These are phyloP conservation scores for Pythium inflatum DNA, from an alignment of 352 stramenopile species.

Conservation along the genomic window DNA sequence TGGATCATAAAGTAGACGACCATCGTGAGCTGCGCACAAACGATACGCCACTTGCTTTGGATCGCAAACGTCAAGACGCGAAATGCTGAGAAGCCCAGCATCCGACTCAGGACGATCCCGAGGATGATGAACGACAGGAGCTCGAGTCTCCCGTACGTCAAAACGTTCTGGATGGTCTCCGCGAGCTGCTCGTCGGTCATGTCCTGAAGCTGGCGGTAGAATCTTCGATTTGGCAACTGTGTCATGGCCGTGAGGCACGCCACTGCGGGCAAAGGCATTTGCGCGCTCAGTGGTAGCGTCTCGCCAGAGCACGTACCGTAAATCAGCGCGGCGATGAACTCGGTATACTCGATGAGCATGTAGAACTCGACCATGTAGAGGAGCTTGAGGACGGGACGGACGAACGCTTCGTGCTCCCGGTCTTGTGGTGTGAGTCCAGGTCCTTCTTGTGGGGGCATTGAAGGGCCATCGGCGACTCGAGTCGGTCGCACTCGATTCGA, in stretches of 20 bases:
- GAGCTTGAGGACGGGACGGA: too few relatives aligned
- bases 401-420: too few relatives aligned
- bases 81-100: conserved; percentile 3
- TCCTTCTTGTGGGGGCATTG: too few relatives aligned
- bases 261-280: background rate
- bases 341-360: conserved; percentile 15
- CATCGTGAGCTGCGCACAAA: conserved; percentile 31
- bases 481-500: too few relatives aligned
- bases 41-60: conserved; percentile 29
- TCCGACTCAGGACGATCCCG: background rate
- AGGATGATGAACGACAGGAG: conserved; percentile 30
- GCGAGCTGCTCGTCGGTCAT: conserved; percentile 4
- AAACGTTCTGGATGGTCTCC: conserved; percentile 5
- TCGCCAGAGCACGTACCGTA: conserved; percentile 8
- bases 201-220: conserved; percentile 23
- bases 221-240: conserved; percentile 29
- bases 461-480: too few relatives aligned
- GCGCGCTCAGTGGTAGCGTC: too few relatives aligned
- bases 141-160: conserved; percentile 37
- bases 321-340: background rate
- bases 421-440: too few relatives aligned
- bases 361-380: conserved; percentile 26
- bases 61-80: conserved; percentile 36
- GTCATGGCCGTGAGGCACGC: conserved; percentile 26
- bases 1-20: conserved; percentile 34